Conservation (phyloP, 129 eudicot species). For the Saussurea involucrata region DNA sequence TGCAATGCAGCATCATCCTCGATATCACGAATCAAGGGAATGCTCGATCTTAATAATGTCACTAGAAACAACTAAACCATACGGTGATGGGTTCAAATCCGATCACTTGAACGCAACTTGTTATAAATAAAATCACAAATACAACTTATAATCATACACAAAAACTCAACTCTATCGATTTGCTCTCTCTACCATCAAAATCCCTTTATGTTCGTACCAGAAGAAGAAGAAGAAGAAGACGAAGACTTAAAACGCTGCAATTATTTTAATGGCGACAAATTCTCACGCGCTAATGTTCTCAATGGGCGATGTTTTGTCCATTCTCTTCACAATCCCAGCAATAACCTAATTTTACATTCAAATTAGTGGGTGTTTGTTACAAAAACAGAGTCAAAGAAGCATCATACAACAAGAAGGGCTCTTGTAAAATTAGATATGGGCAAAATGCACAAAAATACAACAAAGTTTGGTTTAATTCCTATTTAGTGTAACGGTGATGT, state of each 20-base stretch:
- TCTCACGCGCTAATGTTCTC: constrained; percentile 72
- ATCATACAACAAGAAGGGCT: background rate
- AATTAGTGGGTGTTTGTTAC: background rate
- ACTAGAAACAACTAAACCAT: no score
- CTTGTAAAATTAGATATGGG: background rate
- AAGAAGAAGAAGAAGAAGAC: background rate
- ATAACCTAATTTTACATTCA: constrained; percentile 58
- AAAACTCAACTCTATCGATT: constrained; percentile 10
- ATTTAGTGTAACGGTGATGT: background rate
- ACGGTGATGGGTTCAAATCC: background rate
- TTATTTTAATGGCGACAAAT: background rate
- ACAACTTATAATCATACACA: constrained; percentile 17
- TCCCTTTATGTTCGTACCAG: background rate
- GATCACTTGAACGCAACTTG: background rate
- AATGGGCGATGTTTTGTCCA: constrained; percentile 74
- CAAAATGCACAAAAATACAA: background rate
- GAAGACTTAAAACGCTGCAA: background rate
- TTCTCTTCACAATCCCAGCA: constrained; percentile 87
- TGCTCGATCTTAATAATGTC: background rate
- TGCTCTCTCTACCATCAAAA: constrained; percentile 8
- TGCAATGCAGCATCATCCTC: background rate
- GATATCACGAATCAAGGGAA: background rate
- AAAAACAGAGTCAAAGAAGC: background rate
- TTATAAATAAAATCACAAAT: constrained; percentile 8
- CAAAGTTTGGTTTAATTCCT: background rate